phyloP scores from a whole-genome alignment of 1,139 yeast genomes.

The Protomyces arabidopsidicola region DNA sequence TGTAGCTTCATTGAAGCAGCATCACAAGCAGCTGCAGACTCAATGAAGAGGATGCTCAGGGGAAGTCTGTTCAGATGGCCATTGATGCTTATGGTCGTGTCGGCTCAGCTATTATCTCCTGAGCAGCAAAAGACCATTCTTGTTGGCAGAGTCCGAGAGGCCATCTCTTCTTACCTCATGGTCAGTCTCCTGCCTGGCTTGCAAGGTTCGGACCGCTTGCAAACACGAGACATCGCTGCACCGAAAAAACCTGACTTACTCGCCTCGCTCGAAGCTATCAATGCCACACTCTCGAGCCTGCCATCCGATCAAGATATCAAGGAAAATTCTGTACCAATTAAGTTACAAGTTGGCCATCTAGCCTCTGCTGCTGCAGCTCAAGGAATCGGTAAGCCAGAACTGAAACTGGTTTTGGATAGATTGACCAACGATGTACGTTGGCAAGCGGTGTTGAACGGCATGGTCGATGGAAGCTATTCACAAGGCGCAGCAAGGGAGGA shows the following conservation, averaged over 20 bases:
- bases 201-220: too few relatives aligned
- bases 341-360: not conserved
- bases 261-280: not conserved
- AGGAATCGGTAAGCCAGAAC: not conserved
- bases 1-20: too few relatives aligned
- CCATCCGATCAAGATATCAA: not conserved
- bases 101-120: too few relatives aligned
- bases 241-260: too few relatives aligned
- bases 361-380: not conserved
- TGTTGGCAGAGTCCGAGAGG: not conserved
- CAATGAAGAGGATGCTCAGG: too few relatives aligned
- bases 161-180: not conserved
- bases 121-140: not conserved
- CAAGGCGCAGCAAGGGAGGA: too few relatives aligned
- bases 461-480: too few relatives aligned
- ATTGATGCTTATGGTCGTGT: too few relatives aligned
- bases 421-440: not conserved
- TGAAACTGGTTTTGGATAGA: not conserved
- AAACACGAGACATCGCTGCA: too few relatives aligned
- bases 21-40: too few relatives aligned
- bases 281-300: not conserved
- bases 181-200: not conserved
- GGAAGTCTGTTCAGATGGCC: not conserved
- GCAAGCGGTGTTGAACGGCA: not conserved
- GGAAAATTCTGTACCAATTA: not conserved